Evolutionary conservation across 2,329 filamentous ascomycete species (phyloP), one percentile per base, ranked within the genome.

Genomic region (Paraconiothyrium brasiliense): DNA sequence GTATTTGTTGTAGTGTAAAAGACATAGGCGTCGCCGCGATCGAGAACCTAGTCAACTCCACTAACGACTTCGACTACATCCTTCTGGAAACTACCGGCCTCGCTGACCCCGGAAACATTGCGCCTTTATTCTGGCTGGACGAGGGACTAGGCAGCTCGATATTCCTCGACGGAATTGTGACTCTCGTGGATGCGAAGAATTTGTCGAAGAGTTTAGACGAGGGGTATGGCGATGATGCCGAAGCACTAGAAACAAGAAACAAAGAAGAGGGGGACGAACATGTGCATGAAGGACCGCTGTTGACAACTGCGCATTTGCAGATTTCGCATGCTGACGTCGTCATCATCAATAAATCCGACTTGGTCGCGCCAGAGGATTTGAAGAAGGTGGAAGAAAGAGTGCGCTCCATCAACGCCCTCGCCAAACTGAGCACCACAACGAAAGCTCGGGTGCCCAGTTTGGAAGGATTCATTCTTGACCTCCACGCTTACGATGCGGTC

Each of bases 1-100:
- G 95, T 77, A 93, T 99, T 68, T 99, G 95, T 81, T 99, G 95
- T 81, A 97, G 93, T 3, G 94, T 98, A 71, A 99, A 97, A 89
- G 95, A 99, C 77, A 89, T 91, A 0, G 95, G 95, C 13, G 94
- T 99, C 41, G 92, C 92, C 68, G 95, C 95, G 39, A 97, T 99
- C 58, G 95, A 99, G 81, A 92, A 92, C 1, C 84, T 99, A 2
- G 98, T 99, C 92, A 92, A 94, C 66, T 93, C 93, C 72, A 92
- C 92, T 67, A 94, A 94, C 54, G 90, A 90, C 4, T 99, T 99
- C 75, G 95, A 99, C 81, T 99, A 98, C 81, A 98, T 99, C 67
- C 86, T 99, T 2, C 88, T 99, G 0, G 95, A 99, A 78, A 99
- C 95, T 0, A 98, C 95, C 0, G 95, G 95, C 0, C 85, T 99